These are phyloP conservation scores for Lactifluus piperatus DNA, from an alignment of 768 basidiomycete species.

Conservation along the genomic window DNA sequence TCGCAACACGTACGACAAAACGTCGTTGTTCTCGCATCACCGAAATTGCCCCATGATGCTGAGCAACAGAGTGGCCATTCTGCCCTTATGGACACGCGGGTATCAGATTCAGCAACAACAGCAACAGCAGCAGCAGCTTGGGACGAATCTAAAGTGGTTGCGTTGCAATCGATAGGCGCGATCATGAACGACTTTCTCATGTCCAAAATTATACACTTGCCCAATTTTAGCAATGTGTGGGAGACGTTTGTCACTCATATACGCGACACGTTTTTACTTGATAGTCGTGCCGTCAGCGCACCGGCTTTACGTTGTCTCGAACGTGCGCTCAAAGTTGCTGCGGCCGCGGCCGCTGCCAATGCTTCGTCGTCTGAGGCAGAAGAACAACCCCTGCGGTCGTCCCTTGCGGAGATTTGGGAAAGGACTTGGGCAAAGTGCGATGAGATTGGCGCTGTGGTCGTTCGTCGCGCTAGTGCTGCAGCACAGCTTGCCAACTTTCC, in stretches of 20 bases:
- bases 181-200: conserved; percentile 77
- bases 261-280: conserved; percentile 59
- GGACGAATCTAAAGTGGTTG: conserved; percentile 85
- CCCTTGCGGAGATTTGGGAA: conserved; percentile 43
- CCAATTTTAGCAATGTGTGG: conserved; percentile 66
- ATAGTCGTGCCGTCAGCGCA: conserved; percentile 58
- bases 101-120: conserved; percentile 31
- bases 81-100: background rate
- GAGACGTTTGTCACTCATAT: conserved; percentile 63
- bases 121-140: no score
- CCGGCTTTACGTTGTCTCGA: conserved; percentile 83
- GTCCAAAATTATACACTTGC: conserved; percentile 61
- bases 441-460: conserved; percentile 48
- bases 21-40: conserved; percentile 8
- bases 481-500: background rate
- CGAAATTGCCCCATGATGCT: conserved; percentile 17
- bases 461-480: conserved; percentile 24
- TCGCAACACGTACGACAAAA: conserved; percentile 44
- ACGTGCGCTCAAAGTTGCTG: conserved; percentile 58
- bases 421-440: conserved; percentile 66
- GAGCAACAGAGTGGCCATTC: background rate
- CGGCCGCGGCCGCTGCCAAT: conserved; percentile 39
- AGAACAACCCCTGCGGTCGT: conserved; percentile 25
- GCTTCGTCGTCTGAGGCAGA: conserved; percentile 35
- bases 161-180: conserved; percentile 73